A percentile compares a stretch with the other conserved stretches of the same genome.
phyloP scores from a whole-genome alignment of 371 early-diverging fungal species.

The Mortierella sp. region DNA sequence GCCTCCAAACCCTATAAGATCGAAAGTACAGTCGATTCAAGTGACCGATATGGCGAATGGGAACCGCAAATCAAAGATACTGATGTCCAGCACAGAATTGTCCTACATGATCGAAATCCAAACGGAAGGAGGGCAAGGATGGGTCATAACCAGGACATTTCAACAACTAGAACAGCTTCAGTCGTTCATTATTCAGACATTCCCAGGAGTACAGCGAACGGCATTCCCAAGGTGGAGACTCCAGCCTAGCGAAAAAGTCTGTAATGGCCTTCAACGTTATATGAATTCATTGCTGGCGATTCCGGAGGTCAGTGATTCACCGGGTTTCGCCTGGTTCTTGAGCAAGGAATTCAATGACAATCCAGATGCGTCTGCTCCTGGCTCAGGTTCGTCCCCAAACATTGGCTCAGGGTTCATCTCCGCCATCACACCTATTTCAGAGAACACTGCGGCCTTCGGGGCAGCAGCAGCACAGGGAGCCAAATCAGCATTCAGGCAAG shows the following conservation, averaged over 20 bases:
- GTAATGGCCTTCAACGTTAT: slow-evolving; percentile 31
- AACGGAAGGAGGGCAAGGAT: slow-evolving; percentile 36
- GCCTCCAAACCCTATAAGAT: neutral
- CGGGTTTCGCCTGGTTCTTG: slow-evolving; percentile 31
- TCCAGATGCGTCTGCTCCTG: slow-evolving; percentile 3
- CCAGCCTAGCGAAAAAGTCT: slow-evolving; percentile 50
- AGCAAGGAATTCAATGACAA: slow-evolving; percentile 45
- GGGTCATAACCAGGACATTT: slow-evolving; percentile 46
- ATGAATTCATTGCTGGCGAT: slow-evolving; percentile 35
- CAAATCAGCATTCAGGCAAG: slow-evolving; percentile 40
- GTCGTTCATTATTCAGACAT: slow-evolving; percentile 20
- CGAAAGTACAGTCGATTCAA: slow-evolving; percentile 16
- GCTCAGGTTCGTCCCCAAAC: neutral
- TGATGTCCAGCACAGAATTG: slow-evolving; percentile 36
- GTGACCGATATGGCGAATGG: slow-evolving; percentile 39
- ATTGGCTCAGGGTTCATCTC: slow-evolving; percentile 6
- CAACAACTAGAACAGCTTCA: slow-evolving; percentile 48
- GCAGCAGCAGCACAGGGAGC: slow-evolving; percentile 38
- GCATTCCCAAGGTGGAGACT: slow-evolving; percentile 48
- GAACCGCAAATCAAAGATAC: slow-evolving; percentile 39
- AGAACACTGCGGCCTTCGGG: slow-evolving; percentile 22
- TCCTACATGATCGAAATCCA: slow-evolving; percentile 50
- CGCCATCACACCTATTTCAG: slow-evolving; percentile 14
- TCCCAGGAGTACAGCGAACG: slow-evolving; percentile 36
- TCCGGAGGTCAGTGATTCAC: slow-evolving; percentile 34